These are phyloP conservation scores for Leccinum aurantiacum DNA, from an alignment of 768 basidiomycete genomes.

Conservation along the genomic window DNA sequence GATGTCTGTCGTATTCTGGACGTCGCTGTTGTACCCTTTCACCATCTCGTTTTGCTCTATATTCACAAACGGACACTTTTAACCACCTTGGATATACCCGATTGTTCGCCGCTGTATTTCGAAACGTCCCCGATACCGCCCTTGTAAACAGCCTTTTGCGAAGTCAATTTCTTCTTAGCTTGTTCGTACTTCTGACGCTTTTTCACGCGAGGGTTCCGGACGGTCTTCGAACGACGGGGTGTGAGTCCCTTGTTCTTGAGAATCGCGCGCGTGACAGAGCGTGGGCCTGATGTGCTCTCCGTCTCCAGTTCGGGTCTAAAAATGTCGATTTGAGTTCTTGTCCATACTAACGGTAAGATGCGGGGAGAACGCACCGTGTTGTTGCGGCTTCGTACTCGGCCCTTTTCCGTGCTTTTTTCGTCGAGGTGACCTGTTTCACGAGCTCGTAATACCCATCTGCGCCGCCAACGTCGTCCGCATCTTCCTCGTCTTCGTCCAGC, in stretches of 20 bases:
- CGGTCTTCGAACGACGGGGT: slow-evolving; percentile 81
- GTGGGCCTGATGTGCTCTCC: slow-evolving; percentile 65
- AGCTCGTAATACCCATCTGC: slow-evolving; percentile 89
- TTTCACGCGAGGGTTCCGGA: slow-evolving; percentile 97
- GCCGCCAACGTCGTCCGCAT: slow-evolving; percentile 46
- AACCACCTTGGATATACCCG: slow-evolving; percentile 88
- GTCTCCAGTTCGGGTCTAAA: slow-evolving; percentile 34
- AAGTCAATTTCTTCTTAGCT: slow-evolving; percentile 88
- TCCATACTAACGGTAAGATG: slow-evolving; percentile 7
- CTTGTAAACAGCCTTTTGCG: slow-evolving; percentile 91
- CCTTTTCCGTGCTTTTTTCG: slow-evolving; percentile 78
- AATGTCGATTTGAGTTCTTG: slow-evolving; percentile 7
- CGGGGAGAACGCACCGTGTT: slow-evolving; percentile 47
- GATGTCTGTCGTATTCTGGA: slow-evolving; percentile 13
- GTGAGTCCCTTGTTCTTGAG: slow-evolving; percentile 94
- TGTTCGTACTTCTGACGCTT: slow-evolving; percentile 92
- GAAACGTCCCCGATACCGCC: slow-evolving; percentile 74
- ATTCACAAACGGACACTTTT: slow-evolving; percentile 74
- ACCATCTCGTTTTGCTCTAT: slow-evolving; percentile 4
- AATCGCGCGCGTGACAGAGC: slow-evolving; percentile 87
- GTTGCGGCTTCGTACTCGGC: slow-evolving; percentile 72
- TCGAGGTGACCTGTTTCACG: slow-evolving; percentile 70
- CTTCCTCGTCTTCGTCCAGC: slow-evolving; percentile 41
- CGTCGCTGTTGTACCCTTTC: slow-evolving; percentile 12
- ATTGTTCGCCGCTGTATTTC: slow-evolving; percentile 88